Conservation (phyloP, 2,329 filamentous ascomycete species). For the Chrysosporium queenslandicum region DNA sequence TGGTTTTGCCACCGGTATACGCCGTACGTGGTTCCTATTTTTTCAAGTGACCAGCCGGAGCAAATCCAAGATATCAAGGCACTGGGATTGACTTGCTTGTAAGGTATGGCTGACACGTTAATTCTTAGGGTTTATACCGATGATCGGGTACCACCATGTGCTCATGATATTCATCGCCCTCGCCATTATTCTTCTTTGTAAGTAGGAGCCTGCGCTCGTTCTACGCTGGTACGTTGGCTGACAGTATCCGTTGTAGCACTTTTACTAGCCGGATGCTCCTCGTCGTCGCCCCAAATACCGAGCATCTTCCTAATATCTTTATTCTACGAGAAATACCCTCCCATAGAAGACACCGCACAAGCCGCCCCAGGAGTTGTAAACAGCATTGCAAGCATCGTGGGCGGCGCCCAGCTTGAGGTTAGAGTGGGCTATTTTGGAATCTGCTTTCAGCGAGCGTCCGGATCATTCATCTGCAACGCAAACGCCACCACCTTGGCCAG, state of each 20-base stretch:
- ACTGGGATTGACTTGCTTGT: too few species aligned
- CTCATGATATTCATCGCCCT: slow-evolving; percentile 95
- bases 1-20: slow-evolving; percentile 24
- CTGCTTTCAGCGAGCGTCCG: slow-evolving; percentile 84
- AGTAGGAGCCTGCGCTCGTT: slow-evolving; percentile 33
- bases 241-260: slow-evolving; percentile 52
- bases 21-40: slow-evolving; percentile 22
- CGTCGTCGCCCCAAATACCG: slow-evolving; percentile 87
- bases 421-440: slow-evolving; percentile 97
- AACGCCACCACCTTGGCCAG: slow-evolving; percentile 90
- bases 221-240: slow-evolving; percentile 1
- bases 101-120: background rate
- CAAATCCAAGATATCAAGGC: background rate
- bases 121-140: slow-evolving; percentile 46
- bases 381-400: slow-evolving; percentile 87
- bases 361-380: slow-evolving; percentile 84
- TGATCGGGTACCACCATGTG: slow-evolving; percentile 67
- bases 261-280: slow-evolving; percentile 88
- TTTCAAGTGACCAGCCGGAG: too few species aligned
- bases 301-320: slow-evolving; percentile 96
- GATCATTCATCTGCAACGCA: slow-evolving; percentile 89
- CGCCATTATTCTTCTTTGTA: slow-evolving; percentile 89
- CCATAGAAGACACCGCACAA: slow-evolving; percentile 72
- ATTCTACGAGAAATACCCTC: slow-evolving; percentile 83
- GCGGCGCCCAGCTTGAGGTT: slow-evolving; percentile 71